Evolutionary conservation across 495 filamentous ascomycete genomes (phyloP), one percentile per base, ranked within the genome.

Genomic region (Hyaloscypha finlandica): DNA sequence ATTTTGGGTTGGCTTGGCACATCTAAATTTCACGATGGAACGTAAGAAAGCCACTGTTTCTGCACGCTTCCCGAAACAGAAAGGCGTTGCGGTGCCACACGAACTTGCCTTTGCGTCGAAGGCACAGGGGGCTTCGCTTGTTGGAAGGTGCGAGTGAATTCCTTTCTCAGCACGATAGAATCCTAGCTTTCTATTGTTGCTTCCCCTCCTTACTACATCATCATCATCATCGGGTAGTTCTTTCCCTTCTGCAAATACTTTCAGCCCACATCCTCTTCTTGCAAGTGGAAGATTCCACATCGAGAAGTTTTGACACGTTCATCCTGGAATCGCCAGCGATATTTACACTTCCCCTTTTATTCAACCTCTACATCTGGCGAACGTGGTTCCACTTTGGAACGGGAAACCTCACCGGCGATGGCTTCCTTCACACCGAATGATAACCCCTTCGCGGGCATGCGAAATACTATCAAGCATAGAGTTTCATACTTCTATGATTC

Each of bases 401-500:
- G 42, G 16, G 42, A 48, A 48, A 6, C 12, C 12, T 12, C 42
- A 48, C 42, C 42, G 16, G 16, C 8, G 16, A 48, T 48, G 42
- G 16, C 0, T 19, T 4, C 11, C 14, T 48, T 48, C 16, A 12
- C 42, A 16, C 42, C 42, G 9, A 19, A 11, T 14, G 42, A 48
- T 6, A 48, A 48, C 11, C 42, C 42, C 42, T 48, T 48, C 16
- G 16, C 8, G 42, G 42, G 42, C 6, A 48, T 48, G 42, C 42
- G 42, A 48, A 48, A 19, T 3, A 16, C 42, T 48, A 16, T 4
- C 42, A 48, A 48, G 3, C 8, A 14, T 14, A 88, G 89, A 67
- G 90, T 96, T 51, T 92, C 93, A 29, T 96, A 97, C 79, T 97
- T 96, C 80, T 97, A 97, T 84, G 93, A 97, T 77, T 91, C 89